A percentile compares a stretch with the other conserved stretches of the same genome.
Evolutionary conservation across 257 asterid species (phyloP).

Genomic region (Ocimum tenuiflorum): DNA sequence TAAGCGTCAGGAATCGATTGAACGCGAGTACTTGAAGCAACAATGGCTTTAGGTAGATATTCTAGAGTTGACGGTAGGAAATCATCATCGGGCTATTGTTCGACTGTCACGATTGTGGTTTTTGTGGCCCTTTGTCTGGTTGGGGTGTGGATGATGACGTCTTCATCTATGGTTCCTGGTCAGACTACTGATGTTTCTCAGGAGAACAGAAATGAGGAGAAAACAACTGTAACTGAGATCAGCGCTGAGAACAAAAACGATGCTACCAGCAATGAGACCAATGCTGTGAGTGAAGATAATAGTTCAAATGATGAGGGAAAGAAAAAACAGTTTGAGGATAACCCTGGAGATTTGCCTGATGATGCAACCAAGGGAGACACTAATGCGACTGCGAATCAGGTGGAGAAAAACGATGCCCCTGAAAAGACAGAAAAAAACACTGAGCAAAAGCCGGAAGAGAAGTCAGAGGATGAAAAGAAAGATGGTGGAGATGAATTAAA

Average conservation of each 20-base stretch:
- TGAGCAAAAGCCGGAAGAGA: slow-evolving; percentile 28
- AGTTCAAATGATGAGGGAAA: slow-evolving; percentile 41
- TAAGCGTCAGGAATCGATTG: slow-evolving; percentile 19
- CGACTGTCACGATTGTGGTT: slow-evolving; percentile 61
- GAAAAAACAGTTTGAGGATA: slow-evolving; percentile 84
- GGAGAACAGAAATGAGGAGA: slow-evolving; percentile 52
- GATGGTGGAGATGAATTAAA: slow-evolving; percentile 23
- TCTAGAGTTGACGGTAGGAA: slow-evolving; percentile 86
- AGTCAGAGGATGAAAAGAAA: slow-evolving; percentile 34
- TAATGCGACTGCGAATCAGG: slow-evolving; percentile 30
- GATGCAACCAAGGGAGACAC: slow-evolving; percentile 79
- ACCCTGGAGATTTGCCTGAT: slow-evolving; percentile 82
- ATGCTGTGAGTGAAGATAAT: slow-evolving; percentile 26
- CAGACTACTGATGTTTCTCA: slow-evolving; percentile 45
- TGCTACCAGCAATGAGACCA: slow-evolving; percentile 25
- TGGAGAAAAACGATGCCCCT: slow-evolving; percentile 40
- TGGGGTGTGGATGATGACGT: slow-evolving; percentile 95
- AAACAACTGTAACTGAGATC: slow-evolving; percentile 30
- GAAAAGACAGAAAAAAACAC: slow-evolving; percentile 31
- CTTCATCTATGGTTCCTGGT: slow-evolving; percentile 67
- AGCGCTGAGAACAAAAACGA: slow-evolving; percentile 32
- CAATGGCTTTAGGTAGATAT: slow-evolving; percentile 82
- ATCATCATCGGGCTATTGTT: slow-evolving; percentile 68
- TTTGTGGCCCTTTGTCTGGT: slow-evolving; percentile 87
- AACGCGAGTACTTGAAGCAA: slow-evolving; percentile 16